Evolutionary conservation across 23 red algal species (phyloP).

Genomic region (Gracilaria gracilis): DNA sequence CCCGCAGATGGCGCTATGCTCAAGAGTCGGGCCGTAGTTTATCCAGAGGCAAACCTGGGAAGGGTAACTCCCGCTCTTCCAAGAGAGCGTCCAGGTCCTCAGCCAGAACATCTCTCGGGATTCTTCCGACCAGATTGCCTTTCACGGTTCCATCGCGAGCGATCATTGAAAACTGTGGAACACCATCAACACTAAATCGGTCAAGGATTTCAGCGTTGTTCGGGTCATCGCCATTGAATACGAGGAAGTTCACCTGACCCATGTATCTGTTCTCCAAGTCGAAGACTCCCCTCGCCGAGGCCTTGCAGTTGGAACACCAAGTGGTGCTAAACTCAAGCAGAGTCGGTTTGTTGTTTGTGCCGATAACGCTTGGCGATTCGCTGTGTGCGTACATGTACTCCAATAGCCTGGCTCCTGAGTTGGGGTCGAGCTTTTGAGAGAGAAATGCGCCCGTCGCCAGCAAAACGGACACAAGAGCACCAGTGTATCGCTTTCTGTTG

Average conservation of each 20-base stretch:
- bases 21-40: neutral
- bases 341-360: slow-evolving; percentile 64
- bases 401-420: slow-evolving; percentile 38
- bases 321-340: slow-evolving; percentile 69
- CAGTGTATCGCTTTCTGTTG: slow-evolving; percentile 21
- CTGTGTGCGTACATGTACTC: slow-evolving; percentile 27
- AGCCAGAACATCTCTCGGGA: slow-evolving; percentile 56
- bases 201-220: slow-evolving; percentile 63
- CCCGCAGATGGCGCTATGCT: neutral
- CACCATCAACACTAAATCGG: slow-evolving; percentile 60
- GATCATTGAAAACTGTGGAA: slow-evolving; percentile 71
- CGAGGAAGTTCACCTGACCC: slow-evolving; percentile 60
- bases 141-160: slow-evolving; percentile 41
- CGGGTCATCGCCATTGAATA: slow-evolving; percentile 69
- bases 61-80: slow-evolving; percentile 51
- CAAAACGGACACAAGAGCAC: slow-evolving; percentile 3
- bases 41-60: slow-evolving; percentile 42
- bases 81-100: slow-evolving; percentile 70
- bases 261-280: slow-evolving; percentile 58
- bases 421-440: slow-evolving; percentile 24
- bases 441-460: slow-evolving; percentile 8
- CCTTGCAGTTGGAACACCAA: slow-evolving; percentile 68
- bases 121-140: slow-evolving; percentile 55
- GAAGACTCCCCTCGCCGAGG: slow-evolving; percentile 31
- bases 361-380: slow-evolving; percentile 35